Evolutionary conservation across 768 basidiomycete genomes (phyloP).

Genomic region (Suillus occidentalis): DNA sequence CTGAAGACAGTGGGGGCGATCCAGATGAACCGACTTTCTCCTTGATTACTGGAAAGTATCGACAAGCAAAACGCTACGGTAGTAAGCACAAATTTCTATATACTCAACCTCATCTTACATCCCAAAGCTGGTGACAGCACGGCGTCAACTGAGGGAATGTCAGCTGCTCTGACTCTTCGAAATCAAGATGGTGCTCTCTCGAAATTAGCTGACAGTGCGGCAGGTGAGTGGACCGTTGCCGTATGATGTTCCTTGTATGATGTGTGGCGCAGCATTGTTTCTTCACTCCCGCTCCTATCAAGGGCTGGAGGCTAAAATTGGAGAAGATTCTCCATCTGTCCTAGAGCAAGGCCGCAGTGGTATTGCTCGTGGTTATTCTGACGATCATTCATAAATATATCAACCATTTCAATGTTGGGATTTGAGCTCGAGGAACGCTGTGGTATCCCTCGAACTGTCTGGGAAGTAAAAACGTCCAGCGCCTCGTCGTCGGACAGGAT

Average conservation of each 20-base stretch:
- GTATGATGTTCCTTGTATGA: slow-evolving; percentile 8
- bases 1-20: slow-evolving; percentile 34
- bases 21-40: slow-evolving; percentile 81
- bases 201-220: slow-evolving; percentile 63
- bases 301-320: slow-evolving; percentile 77
- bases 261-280: slow-evolving; percentile 54
- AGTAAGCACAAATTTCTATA: slow-evolving; percentile 20
- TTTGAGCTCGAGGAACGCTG: background rate
- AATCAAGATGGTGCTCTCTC: slow-evolving; percentile 64
- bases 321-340: slow-evolving; percentile 75
- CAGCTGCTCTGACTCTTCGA: slow-evolving; percentile 54
- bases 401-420: background rate
- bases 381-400: slow-evolving; percentile 33
- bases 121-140: slow-evolving; percentile 13
- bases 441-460: background rate
- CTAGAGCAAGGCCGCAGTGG: slow-evolving; percentile 90
- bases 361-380: slow-evolving; percentile 83
- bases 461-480: background rate
- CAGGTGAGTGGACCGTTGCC: slow-evolving; percentile 46
- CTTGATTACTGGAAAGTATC: slow-evolving; percentile 80
- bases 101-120: background rate
- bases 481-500: background rate
- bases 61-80: slow-evolving; percentile 72
- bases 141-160: slow-evolving; percentile 22
- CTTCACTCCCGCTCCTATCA: slow-evolving; percentile 72